Evolutionary conservation across 768 basidiomycete genomes (phyloP).

Genomic region (Amanita thiersii): DNA sequence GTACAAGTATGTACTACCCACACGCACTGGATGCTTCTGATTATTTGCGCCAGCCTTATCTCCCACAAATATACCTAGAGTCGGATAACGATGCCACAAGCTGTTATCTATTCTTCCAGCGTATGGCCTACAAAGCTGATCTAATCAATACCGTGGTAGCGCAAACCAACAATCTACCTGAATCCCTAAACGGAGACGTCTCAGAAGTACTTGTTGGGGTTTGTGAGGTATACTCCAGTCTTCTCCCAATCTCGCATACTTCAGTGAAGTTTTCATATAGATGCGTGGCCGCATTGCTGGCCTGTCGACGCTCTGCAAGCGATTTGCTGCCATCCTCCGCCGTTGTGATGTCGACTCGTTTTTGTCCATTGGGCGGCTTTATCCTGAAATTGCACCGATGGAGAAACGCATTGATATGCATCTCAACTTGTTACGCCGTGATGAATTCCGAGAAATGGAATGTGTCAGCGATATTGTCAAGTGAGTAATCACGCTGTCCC

Average conservation of each 20-base stretch:
- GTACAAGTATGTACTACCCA: slow-evolving; percentile 49
- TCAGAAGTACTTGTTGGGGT: slow-evolving; percentile 88
- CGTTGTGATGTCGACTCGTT: slow-evolving; percentile 81
- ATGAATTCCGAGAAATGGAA: slow-evolving; percentile 91
- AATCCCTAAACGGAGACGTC: slow-evolving; percentile 73
- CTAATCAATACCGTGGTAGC: slow-evolving; percentile 79
- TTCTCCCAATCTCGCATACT: not conserved
- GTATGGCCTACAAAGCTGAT: slow-evolving; percentile 80
- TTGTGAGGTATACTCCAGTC: slow-evolving; percentile 64
- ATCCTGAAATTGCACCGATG: slow-evolving; percentile 76
- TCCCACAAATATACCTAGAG: slow-evolving; percentile 87
- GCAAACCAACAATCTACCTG: slow-evolving; percentile 76
- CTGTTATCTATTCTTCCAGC: slow-evolving; percentile 89
- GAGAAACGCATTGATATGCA: slow-evolving; percentile 93
- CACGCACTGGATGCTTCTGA: slow-evolving; percentile 2
- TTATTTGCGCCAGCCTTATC: slow-evolving; percentile 58
- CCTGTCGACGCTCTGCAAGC: slow-evolving; percentile 78
- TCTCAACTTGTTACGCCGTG: slow-evolving; percentile 71
- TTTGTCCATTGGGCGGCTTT: slow-evolving; percentile 76
- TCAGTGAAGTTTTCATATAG: slow-evolving; percentile 25
- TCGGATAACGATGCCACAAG: slow-evolving; percentile 83
- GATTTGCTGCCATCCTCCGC: slow-evolving; percentile 79
- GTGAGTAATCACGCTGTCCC: slow-evolving; percentile 32
- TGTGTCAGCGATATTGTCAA: slow-evolving; percentile 86
- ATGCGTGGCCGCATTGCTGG: slow-evolving; percentile 79